Evolutionary conservation across 1,139 yeast species (phyloP).

Genomic region (Ogataea hybrid): DNA sequence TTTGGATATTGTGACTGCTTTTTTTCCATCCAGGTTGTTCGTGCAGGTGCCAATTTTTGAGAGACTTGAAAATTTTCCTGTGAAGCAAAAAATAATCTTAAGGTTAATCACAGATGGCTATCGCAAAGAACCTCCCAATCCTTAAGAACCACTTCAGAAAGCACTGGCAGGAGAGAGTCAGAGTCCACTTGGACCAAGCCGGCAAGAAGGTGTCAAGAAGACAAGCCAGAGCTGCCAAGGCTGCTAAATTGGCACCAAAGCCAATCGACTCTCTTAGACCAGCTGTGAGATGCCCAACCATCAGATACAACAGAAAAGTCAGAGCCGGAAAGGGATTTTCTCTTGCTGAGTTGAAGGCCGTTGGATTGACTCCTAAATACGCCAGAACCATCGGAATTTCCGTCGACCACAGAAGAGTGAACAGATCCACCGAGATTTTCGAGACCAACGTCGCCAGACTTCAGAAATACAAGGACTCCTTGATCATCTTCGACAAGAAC

Average conservation of each 20-base stretch:
- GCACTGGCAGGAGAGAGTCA: slow-evolving; percentile 99
- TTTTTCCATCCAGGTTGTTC: slow-evolving; percentile 3
- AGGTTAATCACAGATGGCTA: slow-evolving; percentile 51
- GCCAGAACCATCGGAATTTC: slow-evolving; percentile 99
- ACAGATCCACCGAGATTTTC: slow-evolving; percentile 95
- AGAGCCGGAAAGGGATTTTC: slow-evolving; percentile 99
- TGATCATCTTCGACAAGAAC: slow-evolving; percentile 91
- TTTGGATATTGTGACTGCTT: slow-evolving; percentile 14
- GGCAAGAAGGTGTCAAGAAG: slow-evolving; percentile 98
- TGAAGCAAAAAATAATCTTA: slow-evolving; percentile 8
- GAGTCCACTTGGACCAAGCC: slow-evolving; percentile 99
- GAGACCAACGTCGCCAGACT: slow-evolving; percentile 95
- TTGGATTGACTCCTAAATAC: slow-evolving; percentile 90
- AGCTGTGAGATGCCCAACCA: slow-evolving; percentile 96
- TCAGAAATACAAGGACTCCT: slow-evolving; percentile 93
- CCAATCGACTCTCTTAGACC: slow-evolving; percentile 98
- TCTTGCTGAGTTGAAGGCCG: slow-evolving; percentile 97
- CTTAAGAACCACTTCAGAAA: slow-evolving; percentile 96
- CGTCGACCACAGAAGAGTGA: slow-evolving; percentile 99
- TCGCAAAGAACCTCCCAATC: slow-evolving; percentile 94
- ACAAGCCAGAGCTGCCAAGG: slow-evolving; percentile 89
- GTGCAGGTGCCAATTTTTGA: slow-evolving; percentile 7
- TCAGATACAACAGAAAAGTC: slow-evolving; percentile 98
- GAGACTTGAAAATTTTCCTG: slow-evolving; percentile 9
- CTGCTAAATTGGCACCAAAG: slow-evolving; percentile 95